Conservation (phyloP, 495 filamentous ascomycete species). For the Chaetomium cochliodes region DNA sequence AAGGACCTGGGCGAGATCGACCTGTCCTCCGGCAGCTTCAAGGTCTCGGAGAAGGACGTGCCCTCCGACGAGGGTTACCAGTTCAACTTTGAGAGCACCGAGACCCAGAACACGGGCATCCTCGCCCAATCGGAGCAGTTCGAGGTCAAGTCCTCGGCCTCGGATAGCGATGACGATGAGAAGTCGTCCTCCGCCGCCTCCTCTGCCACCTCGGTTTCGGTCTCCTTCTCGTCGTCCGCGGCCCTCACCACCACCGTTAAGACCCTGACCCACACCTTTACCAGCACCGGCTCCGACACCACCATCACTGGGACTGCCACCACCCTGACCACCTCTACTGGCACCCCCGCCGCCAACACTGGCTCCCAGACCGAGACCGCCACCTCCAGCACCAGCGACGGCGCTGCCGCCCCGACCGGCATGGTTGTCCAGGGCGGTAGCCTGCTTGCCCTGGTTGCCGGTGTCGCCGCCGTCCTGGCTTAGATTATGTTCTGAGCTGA, state of each 20-base stretch:
- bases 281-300: neutral
- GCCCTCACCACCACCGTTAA: constrained; percentile 4
- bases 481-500: neutral
- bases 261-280: constrained; percentile 4
- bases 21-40: constrained; percentile 27
- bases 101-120: constrained; percentile 30
- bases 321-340: constrained; percentile 7
- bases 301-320: constrained; percentile 8
- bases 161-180: constrained; percentile 18
- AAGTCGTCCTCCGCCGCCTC: constrained; percentile 7
- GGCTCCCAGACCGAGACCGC: neutral
- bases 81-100: constrained; percentile 37
- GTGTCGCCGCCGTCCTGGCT: constrained; percentile 24
- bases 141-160: constrained; percentile 20
- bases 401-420: constrained; percentile 14
- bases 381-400: neutral
- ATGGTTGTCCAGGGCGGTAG: constrained; percentile 18
- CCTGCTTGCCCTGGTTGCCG: constrained; percentile 23
- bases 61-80: constrained; percentile 29
- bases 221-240: neutral
- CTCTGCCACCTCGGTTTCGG: neutral
- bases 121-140: constrained; percentile 38
- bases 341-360: constrained; percentile 7
- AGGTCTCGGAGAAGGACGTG: constrained; percentile 22
- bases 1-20: constrained; percentile 35